These are phyloP conservation scores for Fragosphaeria purpurea DNA, from an alignment of 2,329 filamentous ascomycete species.

Conservation along the genomic window DNA sequence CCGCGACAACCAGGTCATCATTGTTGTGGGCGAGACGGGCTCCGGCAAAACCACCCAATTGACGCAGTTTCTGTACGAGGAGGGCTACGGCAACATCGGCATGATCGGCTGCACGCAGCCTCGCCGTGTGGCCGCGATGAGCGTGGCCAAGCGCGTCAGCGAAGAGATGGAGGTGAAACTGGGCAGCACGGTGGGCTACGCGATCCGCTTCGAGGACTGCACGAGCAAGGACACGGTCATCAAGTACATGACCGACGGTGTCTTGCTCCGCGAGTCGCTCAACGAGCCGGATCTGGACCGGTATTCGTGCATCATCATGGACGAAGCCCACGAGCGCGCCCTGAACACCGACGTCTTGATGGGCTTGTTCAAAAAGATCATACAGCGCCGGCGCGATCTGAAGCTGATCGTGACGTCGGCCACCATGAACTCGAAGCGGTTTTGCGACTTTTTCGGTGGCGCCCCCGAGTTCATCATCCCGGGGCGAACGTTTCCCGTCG, in stretches of 20 bases:
- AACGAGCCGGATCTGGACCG: conserved; percentile 88
- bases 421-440: conserved; percentile 95
- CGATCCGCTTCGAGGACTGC: conserved; percentile 96
- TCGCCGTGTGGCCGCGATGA: conserved; percentile 95
- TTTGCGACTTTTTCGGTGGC: conserved; percentile 91
- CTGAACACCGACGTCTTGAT: conserved; percentile 96
- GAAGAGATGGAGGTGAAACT: conserved; percentile 96
- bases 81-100: conserved; percentile 78
- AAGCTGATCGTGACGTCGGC: conserved; percentile 97
- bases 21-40: conserved; percentile 94
- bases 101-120: conserved; percentile 97
- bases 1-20: conserved; percentile 91
- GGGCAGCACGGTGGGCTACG: conserved; percentile 83
- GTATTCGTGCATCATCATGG: conserved; percentile 99
- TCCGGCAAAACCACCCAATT: conserved; percentile 97
- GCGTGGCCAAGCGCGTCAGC: conserved; percentile 92
- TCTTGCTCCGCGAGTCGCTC: conserved; percentile 83
- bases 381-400: conserved; percentile 77
- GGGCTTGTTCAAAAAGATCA: conserved; percentile 94
- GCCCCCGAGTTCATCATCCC: conserved; percentile 96
- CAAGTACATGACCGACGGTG: conserved; percentile 99
- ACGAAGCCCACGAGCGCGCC: conserved; percentile 94
- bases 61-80: conserved; percentile 91
- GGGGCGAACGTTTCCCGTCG: conserved; percentile 91
- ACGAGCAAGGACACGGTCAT: conserved; percentile 92